Evolutionary conservation across 2,329 filamentous ascomycete species (phyloP).

Genomic region (Fusarium concolor): DNA sequence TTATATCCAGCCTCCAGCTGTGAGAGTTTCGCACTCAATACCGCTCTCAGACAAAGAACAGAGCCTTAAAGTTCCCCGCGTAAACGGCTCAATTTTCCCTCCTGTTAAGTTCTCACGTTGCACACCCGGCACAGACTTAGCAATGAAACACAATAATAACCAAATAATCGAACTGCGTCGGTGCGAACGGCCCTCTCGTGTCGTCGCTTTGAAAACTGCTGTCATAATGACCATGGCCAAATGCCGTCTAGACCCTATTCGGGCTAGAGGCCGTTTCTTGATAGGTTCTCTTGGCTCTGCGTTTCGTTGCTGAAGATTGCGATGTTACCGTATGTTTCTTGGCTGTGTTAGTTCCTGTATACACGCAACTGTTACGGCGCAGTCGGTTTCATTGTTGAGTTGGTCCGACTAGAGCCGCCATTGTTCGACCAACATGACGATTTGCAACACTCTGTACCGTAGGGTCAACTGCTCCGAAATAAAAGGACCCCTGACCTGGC

Average conservation of each 20-base stretch:
- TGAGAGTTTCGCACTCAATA: constrained; percentile 3
- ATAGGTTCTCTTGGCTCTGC: constrained; percentile 24
- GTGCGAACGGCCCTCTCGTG: constrained; percentile 22
- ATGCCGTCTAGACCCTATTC: constrained; percentile 28
- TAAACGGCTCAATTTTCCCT: constrained; percentile 8
- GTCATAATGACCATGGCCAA: constrained; percentile 34
- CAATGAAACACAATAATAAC: constrained; percentile 13
- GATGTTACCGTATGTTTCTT: constrained; percentile 24
- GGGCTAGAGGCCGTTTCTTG: constrained; percentile 34
- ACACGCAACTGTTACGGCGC: neutral
- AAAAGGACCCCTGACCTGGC: constrained; percentile 17
- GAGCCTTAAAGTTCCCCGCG: constrained; percentile 13
- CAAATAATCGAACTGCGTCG: constrained; percentile 19
- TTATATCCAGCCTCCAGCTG: constrained; percentile 4
- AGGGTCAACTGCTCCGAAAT: constrained; percentile 4
- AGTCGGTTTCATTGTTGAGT: neutral
- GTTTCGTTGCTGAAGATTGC: constrained; percentile 28
- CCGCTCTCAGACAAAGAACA: neutral
- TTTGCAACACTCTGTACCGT: neutral
- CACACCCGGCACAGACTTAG: constrained; percentile 4
- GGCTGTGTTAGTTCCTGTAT: constrained; percentile 1
- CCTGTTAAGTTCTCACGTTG: neutral
- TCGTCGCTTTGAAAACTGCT: constrained; percentile 6
- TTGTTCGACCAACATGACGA: constrained; percentile 10
- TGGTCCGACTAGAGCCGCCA: constrained; percentile 10